Evolutionary conservation across 495 filamentous ascomycete genomes (phyloP), one percentile per base, ranked within the genome.

Genomic region (Hypoxylon fuscum): DNA sequence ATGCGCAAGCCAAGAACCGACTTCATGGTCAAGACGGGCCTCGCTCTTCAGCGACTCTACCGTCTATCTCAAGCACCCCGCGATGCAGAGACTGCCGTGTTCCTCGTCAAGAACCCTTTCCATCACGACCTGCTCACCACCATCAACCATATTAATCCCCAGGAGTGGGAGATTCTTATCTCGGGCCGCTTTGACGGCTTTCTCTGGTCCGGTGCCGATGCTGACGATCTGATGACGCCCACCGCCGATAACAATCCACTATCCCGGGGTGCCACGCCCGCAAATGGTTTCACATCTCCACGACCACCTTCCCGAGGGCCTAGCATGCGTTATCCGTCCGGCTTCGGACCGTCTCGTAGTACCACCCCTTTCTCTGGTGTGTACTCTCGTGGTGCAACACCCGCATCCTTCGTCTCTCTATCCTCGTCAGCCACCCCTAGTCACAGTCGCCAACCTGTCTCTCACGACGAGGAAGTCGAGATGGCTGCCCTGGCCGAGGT

Each of bases 111-210:
- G 57, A 88, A 98, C 72, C 89, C 88, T 0, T 76, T 80, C 21
- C 80, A 96, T 34, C 96, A 98, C 71, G 87, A 91, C 66, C 86
- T 96, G 9, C 85, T 99, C 18, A 85, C 88, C 22, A 97, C 95
- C 1, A 85, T 99, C 23, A 87, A 92, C 14, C 88, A 89, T 34
- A 92, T 99, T 68, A 92, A 85, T 63, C 82, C 88, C 22, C 87
- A 86, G 12, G 96, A 99, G 71, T 97, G 96, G 93, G 96, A 99
- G 34, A 93, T 99, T 37, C 84, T 99, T 25, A 91, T 89, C 22
- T 97, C 94, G 0, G 96, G 96, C 21, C 91, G 94, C 32, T 98
- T 99, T 68, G 95, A 98, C 70, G 94, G 94, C 3, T 98, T 98
- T 77, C 84, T 98, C 15, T 95, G 93, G 85, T 93, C 90, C 38